Percentiles rank a stretch among this genome's conserved stretches.
phyloP scores from a whole-genome alignment of 306 rosid species.

The Vigna reflexopilosa region DNA sequence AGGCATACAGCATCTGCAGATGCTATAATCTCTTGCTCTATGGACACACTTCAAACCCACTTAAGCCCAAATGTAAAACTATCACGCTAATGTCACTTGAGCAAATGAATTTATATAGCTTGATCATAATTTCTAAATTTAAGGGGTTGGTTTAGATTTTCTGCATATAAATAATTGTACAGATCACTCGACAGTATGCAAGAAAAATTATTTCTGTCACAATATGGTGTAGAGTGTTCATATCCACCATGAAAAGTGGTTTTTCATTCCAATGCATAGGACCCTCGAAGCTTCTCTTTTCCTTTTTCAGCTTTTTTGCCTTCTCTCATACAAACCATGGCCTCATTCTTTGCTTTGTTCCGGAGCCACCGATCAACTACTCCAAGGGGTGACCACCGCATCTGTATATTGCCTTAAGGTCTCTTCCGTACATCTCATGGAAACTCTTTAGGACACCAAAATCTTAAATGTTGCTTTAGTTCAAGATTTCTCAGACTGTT shows the following conservation, averaged over 20 bases:
- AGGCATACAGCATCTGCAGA: conserved; percentile 24
- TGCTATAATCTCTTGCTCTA: background rate
- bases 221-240: background rate
- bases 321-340: background rate
- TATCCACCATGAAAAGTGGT: background rate
- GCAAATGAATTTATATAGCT: too few species aligned
- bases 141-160: background rate
- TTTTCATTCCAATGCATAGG: background rate
- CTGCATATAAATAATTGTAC: background rate
- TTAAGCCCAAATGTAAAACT: too few species aligned
- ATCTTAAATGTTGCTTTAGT: background rate
- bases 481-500: background rate
- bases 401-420: background rate
- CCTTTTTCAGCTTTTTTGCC: background rate
- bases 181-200: background rate
- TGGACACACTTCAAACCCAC: background rate
- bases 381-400: background rate
- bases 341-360: background rate
- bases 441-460: background rate
- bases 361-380: background rate
- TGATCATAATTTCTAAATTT: background rate
- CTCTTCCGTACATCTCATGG: background rate
- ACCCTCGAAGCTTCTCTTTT: background rate
- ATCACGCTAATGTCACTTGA: background rate
- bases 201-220: background rate